phyloP scores from a whole-genome alignment of 495 filamentous ascomycete species.

The Penicillium steckii region DNA sequence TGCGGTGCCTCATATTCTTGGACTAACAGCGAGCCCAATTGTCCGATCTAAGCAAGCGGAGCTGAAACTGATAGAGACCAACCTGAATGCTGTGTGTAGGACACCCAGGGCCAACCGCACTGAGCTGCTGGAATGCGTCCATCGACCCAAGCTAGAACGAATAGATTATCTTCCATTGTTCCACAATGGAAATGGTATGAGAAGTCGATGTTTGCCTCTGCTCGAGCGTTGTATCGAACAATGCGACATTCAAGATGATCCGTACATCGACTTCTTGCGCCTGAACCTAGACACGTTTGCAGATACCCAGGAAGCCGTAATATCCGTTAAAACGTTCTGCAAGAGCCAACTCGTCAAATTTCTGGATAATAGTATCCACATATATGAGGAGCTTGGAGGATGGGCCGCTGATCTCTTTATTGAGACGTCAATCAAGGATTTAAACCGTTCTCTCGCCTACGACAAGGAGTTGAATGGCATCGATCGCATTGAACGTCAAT shows the following conservation, averaged over 20 bases:
- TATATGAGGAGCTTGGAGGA: conserved; percentile 66
- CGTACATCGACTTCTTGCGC: conserved; percentile 60
- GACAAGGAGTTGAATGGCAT: conserved; percentile 36
- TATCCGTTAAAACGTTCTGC: conserved; percentile 59
- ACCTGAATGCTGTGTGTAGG: conserved; percentile 69
- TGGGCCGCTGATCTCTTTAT: conserved; percentile 78
- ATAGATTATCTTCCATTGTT: conserved; percentile 36
- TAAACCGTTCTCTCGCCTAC: conserved; percentile 34
- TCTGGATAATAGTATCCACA: conserved; percentile 30
- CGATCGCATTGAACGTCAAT: conserved; percentile 54
- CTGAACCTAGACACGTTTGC: conserved; percentile 18
- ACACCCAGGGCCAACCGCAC: conserved; percentile 70
- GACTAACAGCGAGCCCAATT: conserved; percentile 83
- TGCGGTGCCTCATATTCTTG: conserved; percentile 69
- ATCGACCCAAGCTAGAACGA: conserved; percentile 60
- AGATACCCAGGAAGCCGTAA: conserved; percentile 46
- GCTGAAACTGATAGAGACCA: conserved; percentile 62
- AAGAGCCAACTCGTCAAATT: conserved; percentile 62
- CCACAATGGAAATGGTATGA: not conserved
- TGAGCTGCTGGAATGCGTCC: conserved; percentile 67
- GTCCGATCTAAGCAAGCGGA: conserved; percentile 41
- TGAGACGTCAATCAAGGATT: conserved; percentile 49
- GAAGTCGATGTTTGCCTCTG: conserved; percentile 18
- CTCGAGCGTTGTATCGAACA: conserved; percentile 23
- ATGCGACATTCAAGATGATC: conserved; percentile 61